A percentile compares a stretch with the other conserved stretches of the same genome.
Conservation (phyloP, 1,139 yeast species). For the Yamadazyma pseudoaaseri region DNA sequence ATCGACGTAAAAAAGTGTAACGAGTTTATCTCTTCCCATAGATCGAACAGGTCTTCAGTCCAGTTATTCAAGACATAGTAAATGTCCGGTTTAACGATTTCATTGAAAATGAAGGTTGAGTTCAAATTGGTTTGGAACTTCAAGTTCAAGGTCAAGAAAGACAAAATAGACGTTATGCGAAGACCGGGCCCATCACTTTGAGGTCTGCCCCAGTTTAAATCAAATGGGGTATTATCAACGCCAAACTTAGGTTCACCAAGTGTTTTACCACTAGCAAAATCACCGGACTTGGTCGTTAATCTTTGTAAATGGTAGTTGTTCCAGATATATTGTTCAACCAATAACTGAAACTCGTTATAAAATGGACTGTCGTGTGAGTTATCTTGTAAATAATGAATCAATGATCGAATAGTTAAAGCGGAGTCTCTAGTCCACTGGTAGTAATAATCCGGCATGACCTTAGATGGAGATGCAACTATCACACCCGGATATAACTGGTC, state of each 20-base stretch:
- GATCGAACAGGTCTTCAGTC: slow-evolving; percentile 69
- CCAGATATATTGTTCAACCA: slow-evolving; percentile 60
- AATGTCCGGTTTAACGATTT: slow-evolving; percentile 70
- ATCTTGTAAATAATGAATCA: slow-evolving; percentile 47
- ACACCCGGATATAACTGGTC: slow-evolving; percentile 56
- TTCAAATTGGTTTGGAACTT: slow-evolving; percentile 14
- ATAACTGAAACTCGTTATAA: slow-evolving; percentile 12
- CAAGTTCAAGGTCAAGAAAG: slow-evolving; percentile 38
- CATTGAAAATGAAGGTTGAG: slow-evolving; percentile 39
- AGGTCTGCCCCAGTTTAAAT: slow-evolving; percentile 86
- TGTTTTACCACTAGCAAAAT: slow-evolving; percentile 35
- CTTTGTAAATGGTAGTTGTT: slow-evolving; percentile 64
- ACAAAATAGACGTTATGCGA: slow-evolving; percentile 62
- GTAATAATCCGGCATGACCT: slow-evolving; percentile 66
- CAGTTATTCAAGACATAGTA: slow-evolving; percentile 63
- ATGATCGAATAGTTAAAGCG: slow-evolving; percentile 73
- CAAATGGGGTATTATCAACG: slow-evolving; percentile 62
- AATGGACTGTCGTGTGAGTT: slow-evolving; percentile 13
- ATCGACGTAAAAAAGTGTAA: slow-evolving; percentile 76
- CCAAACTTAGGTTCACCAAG: slow-evolving; percentile 89
- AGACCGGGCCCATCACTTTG: slow-evolving; percentile 95
- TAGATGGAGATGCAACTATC: slow-evolving; percentile 84
- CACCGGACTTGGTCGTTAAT: slow-evolving; percentile 66
- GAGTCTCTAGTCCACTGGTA: slow-evolving; percentile 92
- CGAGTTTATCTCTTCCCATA: slow-evolving; percentile 89